Evolutionary conservation across 73 alveolate genomes (phyloP), one percentile per base, ranked within the genome.

Genomic region (Loxodes magnus): DNA sequence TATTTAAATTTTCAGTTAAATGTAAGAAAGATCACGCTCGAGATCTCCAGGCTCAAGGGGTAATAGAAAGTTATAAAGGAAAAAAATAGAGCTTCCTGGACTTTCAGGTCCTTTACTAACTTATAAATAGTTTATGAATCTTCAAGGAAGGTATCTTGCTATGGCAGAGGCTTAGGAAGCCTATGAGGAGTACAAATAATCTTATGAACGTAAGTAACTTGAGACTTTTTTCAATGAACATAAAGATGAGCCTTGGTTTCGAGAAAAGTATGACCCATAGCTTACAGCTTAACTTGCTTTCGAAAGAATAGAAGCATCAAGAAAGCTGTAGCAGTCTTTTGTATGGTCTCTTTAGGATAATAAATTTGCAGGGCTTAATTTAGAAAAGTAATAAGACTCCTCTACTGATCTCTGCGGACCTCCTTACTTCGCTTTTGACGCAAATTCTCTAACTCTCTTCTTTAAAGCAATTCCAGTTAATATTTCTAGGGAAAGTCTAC

Each of bases 191-290:
- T 88, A 88, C 75, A 83, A 83, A 51, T 43, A 44, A 29, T 80
- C 77, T 15, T 79, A 79, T 59, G 86, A 82, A 33, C 62, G 72
- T 10, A 83, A 84, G 52, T 78, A 82, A 48, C 59, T 71, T 23
- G 88, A 88, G 35, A 63, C 69, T 25, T 88, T 88, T 77, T 88
- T 48, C 72, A 36, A 37, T 43, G 41, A 55, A 39, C 97, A 88
- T 52, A 60, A 58, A 42, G 71, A 69, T 30, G 95, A 88, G 53
- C 84, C 71, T 52, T 88, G 97, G 97, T 88, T 88, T 74, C 39
- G 64, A 31, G 97, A 88, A 43, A 83, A 83, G 27, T 88, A 88
- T 67, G 87, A 83, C 46, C 97, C 97, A 2, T 37, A 37, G 36
- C 42, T 46, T 12, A n/a, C n/a, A n/a, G n/a, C n/a, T n/a, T n/a